Percentiles rank a stretch among this genome's conserved stretches.
phyloP scores from a whole-genome alignment of 495 filamentous ascomycete genomes.

The Aspergillus ellipticus region DNA sequence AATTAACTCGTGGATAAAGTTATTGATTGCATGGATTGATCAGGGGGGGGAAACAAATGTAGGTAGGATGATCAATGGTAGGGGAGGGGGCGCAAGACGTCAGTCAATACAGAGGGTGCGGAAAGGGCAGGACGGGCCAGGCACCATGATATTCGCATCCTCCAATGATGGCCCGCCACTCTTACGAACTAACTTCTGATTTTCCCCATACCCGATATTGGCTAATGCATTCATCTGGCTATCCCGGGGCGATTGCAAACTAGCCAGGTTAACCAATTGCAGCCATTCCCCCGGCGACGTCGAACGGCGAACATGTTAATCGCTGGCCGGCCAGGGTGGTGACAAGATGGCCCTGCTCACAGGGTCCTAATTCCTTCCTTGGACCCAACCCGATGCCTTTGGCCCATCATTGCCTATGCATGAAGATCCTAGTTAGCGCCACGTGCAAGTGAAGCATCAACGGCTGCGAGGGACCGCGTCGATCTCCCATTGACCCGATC shows the following conservation, averaged over 20 bases:
- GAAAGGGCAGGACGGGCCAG: background rate
- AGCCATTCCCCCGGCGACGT: background rate
- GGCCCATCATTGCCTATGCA: constrained; percentile 27
- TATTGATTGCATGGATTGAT: background rate
- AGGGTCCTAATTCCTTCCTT: background rate
- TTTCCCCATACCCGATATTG: background rate
- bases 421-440: constrained; percentile 45
- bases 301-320: background rate
- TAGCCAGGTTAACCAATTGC: background rate
- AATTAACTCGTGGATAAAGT: background rate
- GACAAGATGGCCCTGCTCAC: background rate
- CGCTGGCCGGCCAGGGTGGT: background rate
- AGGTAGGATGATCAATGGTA: background rate
- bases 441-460: constrained; percentile 43
- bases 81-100: background rate
- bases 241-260: background rate
- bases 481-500: constrained; percentile 42
- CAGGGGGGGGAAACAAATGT: background rate
- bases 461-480: constrained; percentile 44
- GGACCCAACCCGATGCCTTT: background rate
- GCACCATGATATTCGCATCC: background rate
- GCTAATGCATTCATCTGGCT: background rate
- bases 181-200: background rate
- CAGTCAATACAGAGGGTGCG: background rate
- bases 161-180: background rate